Percentiles rank a stretch among this genome's conserved stretches.
These are phyloP conservation scores for Millerozyma acaciae DNA, from an alignment of 805 yeast genomes.

Conservation along the genomic window DNA sequence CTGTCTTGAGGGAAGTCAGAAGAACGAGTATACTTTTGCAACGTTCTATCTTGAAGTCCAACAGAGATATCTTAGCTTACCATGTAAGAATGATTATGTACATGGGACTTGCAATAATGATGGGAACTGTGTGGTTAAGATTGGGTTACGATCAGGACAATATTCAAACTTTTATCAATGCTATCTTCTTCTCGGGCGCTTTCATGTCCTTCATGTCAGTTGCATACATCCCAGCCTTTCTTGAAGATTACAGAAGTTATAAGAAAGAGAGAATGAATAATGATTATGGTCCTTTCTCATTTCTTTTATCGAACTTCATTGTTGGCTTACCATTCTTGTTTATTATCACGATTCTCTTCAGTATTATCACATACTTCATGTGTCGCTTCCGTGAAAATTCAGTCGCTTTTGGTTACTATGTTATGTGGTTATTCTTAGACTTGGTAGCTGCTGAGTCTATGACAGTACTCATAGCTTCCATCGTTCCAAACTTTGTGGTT, in stretches of 20 bases:
- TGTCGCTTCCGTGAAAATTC: slow-evolving; percentile 26
- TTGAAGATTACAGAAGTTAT: slow-evolving; percentile 30
- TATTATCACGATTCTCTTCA: slow-evolving; percentile 25
- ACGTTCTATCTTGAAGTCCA: slow-evolving; percentile 27
- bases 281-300: slow-evolving; percentile 34
- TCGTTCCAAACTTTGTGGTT: slow-evolving; percentile 34
- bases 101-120: slow-evolving; percentile 35
- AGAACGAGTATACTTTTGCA: slow-evolving; percentile 17
- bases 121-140: slow-evolving; percentile 33
- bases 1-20: slow-evolving; percentile 5
- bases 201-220: slow-evolving; percentile 45
- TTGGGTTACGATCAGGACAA: slow-evolving; percentile 25
- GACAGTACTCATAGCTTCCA: slow-evolving; percentile 31
- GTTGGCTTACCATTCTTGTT: slow-evolving; percentile 37
- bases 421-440: slow-evolving; percentile 37
- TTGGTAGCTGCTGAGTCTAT: slow-evolving; percentile 39
- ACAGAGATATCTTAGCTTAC: slow-evolving; percentile 34
- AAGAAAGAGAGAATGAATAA: slow-evolving; percentile 33
- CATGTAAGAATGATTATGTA: slow-evolving; percentile 36
- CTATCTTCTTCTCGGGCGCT: slow-evolving; percentile 41
- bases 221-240: slow-evolving; percentile 37
- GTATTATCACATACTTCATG: slow-evolving; percentile 33
- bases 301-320: slow-evolving; percentile 30
- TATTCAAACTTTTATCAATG: slow-evolving; percentile 32
- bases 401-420: slow-evolving; percentile 28